Percentiles rank a stretch among this genome's conserved stretches.
These are phyloP conservation scores for Cladosporium austrohemisphaericum DNA, from an alignment of 2,329 filamentous ascomycete genomes.

Conservation along the genomic window DNA sequence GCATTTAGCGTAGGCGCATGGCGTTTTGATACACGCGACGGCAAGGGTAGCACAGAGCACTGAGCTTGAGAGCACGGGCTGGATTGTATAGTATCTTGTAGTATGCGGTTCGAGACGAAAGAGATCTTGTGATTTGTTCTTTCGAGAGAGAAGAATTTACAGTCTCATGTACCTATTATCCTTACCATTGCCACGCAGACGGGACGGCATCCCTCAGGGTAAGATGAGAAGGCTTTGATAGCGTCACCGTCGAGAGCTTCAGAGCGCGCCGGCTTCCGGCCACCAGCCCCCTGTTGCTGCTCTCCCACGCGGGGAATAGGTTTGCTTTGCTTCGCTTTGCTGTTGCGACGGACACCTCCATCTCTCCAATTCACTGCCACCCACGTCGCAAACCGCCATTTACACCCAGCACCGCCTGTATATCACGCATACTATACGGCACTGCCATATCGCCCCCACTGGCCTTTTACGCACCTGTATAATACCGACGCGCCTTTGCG, in stretches of 20 bases:
- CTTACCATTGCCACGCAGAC: background rate
- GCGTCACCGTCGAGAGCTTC: too few relatives aligned
- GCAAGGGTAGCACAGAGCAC: conserved; percentile 9
- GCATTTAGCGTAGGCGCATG: conserved; percentile 15
- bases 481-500: background rate
- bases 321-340: too few relatives aligned
- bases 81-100: conserved; percentile 8
- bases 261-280: too few relatives aligned
- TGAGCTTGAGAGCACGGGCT: conserved; percentile 3
- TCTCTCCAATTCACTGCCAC: too few relatives aligned
- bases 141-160: too few relatives aligned
- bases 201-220: too few relatives aligned
- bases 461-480: background rate
- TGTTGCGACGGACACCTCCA: too few relatives aligned
- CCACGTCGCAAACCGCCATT: too few relatives aligned
- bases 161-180: too few relatives aligned
- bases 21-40: conserved; percentile 12
- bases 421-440: background rate
- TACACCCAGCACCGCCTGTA: background rate
- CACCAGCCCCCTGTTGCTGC: background rate
- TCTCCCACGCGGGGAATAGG: background rate
- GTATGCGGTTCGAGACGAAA: background rate
- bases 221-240: too few relatives aligned
- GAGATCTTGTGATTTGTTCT: too few relatives aligned
- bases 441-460: background rate